Conservation (phyloP, 139 green algal species). For the Pseudopediastrum boryanum region DNA sequence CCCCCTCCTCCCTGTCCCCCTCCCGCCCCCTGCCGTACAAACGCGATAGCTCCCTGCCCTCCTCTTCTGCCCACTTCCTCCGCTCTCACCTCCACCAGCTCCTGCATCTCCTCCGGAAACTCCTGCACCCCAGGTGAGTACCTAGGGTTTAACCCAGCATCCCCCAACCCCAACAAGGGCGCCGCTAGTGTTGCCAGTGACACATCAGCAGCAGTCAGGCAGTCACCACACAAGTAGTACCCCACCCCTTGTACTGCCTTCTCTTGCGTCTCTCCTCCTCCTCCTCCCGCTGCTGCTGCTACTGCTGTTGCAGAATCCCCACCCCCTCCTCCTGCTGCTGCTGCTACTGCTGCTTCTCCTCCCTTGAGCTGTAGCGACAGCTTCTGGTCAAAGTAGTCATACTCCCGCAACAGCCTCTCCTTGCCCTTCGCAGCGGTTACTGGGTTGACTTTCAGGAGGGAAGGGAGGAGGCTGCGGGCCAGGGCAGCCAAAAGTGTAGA, state of each 20-base stretch:
- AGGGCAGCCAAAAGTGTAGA: no score
- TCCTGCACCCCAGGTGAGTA: no score
- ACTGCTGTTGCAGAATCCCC: slow-evolving; percentile 5
- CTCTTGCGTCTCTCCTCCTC: not conserved
- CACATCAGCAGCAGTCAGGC: slow-evolving; percentile 19
- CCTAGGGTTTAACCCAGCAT: no score
- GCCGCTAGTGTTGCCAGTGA: slow-evolving; percentile 11
- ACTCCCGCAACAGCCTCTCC: slow-evolving; percentile 9
- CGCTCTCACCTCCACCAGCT: no score
- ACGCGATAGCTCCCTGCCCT: no score
- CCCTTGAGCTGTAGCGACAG: slow-evolving; percentile 9
- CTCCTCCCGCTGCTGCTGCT: not conserved
- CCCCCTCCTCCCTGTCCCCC: no score
- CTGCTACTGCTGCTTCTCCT: slow-evolving; percentile 1
- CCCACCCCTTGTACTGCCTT: slow-evolving; percentile 6
- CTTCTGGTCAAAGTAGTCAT: slow-evolving; percentile 20
- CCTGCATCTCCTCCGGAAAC: no score
- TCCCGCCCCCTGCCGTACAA: no score
- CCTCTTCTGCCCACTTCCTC: no score
- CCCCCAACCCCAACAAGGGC: not conserved
- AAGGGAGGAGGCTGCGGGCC: slow-evolving; percentile 6
- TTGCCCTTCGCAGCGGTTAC: slow-evolving; percentile 2
- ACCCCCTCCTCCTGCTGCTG: not conserved
- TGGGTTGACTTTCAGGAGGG: slow-evolving; percentile 4
- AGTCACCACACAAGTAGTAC: slow-evolving; percentile 16